Evolutionary conservation across 2,329 filamentous ascomycete species (phyloP), one percentile per base, ranked within the genome.

Genomic region (Aspergillus sp.): DNA sequence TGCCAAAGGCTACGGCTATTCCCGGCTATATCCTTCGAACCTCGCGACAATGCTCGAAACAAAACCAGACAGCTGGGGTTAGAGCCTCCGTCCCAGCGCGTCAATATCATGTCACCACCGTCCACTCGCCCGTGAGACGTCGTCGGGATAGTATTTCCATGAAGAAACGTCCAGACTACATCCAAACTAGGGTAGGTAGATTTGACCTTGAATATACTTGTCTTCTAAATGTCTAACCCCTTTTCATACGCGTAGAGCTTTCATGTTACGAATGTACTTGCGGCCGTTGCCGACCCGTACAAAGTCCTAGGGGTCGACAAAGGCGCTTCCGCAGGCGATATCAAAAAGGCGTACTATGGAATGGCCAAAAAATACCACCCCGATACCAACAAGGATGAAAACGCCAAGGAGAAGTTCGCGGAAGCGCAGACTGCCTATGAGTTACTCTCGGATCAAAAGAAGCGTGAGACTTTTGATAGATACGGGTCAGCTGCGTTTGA

Each of bases 311-410:
- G 95, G 14, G 91, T 99, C 31, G 81, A 81, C 68, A 96, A 93
- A 74, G 83, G 77, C 61, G 91, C 95, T n/a, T 87, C 90, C 1
- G 80, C 91, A 3, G 81, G 86, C 59, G 93, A 98, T 37, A 98
- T 99, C 73, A 99, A 99, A 75, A 98, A 97, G 75, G 93, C 95
- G 3, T 99, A 99, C 80, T 99, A 99, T 73, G 91, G 93, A 51
- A 82, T 98, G 58, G 95, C 95, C 19, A 99, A 99, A 77, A 99
- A 98, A 72, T 99, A 86, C 73, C 95, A 99, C 70, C 95, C 95
- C 8, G 95, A 99, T 73, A 98, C 95, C 37, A 99, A 98, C 82
- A 98, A 98, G 75, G 95, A 98, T 66, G 75, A 90, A 3, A 84
- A 81, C n/a, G 93, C 95, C 37, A 98, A 98, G 74, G 95, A 98